Conservation (phyloP, 2,329 filamentous ascomycete genomes). For the Curvularia eragrostidis region DNA sequence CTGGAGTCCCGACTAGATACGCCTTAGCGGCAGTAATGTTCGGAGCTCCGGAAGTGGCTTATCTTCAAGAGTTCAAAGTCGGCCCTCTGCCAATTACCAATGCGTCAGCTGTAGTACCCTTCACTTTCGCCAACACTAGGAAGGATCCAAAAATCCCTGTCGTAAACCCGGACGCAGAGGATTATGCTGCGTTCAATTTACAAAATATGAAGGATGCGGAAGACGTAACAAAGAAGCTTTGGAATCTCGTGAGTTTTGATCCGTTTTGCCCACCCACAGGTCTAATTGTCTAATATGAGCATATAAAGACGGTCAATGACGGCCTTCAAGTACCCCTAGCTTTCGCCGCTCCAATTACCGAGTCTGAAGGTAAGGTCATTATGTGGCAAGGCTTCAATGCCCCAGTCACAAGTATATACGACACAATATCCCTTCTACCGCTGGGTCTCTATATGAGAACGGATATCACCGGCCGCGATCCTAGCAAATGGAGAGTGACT, state of each 20-base stretch:
- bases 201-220: conserved; percentile 3
- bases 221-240: conserved; percentile 1
- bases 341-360: conserved; percentile 1
- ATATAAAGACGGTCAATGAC: neutral
- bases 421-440: neutral
- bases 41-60: conserved; percentile 3
- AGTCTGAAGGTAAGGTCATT: neutral
- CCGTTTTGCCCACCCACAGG: neutral
- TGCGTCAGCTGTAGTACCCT: neutral
- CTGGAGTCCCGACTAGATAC: neutral
- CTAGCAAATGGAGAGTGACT: conserved; percentile 1
- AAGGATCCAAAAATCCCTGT: neutral
- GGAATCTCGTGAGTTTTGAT: conserved; percentile 2
- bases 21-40: conserved; percentile 3
- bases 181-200: neutral
- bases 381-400: conserved; percentile 4
- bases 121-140: conserved; percentile 2
- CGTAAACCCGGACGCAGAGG: neutral
- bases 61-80: conserved; percentile 4
- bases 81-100: conserved; percentile 3
- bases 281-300: neutral
- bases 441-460: conserved; percentile 4
- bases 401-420: conserved; percentile 2
- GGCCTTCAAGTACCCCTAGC: conserved; percentile 1
- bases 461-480: conserved; percentile 1